These are phyloP conservation scores for Suhomyces chickasaworum DNA, from an alignment of 1,139 yeast species.

Conservation along the genomic window DNA sequence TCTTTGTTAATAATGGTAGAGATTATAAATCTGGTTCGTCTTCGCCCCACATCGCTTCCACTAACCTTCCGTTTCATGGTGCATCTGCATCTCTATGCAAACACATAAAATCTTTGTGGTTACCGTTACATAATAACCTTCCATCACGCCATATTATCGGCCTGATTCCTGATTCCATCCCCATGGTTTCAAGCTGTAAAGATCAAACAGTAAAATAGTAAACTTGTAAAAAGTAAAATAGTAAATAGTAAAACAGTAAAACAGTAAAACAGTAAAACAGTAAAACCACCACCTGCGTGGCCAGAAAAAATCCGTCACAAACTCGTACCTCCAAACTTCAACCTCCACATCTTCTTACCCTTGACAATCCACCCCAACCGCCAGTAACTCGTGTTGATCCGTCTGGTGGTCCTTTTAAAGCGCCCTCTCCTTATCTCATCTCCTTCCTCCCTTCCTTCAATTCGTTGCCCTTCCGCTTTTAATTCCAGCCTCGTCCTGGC, in stretches of 20 bases:
- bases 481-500: too few species aligned
- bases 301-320: not conserved
- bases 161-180: not conserved
- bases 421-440: too few species aligned
- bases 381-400: not conserved
- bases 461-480: not conserved
- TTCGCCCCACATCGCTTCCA: not conserved
- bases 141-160: slow-evolving; percentile 1
- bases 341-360: not conserved
- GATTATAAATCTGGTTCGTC: too few species aligned
- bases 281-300: not conserved
- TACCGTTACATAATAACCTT: not conserved
- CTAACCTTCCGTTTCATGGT: not conserved
- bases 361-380: not conserved
- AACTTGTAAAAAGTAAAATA: too few species aligned
- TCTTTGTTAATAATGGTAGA: too few species aligned
- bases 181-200: not conserved
- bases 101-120: not conserved
- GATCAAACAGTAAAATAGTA: not conserved
- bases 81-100: not conserved
- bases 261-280: too few species aligned
- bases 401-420: not conserved
- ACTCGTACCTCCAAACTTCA: too few species aligned
- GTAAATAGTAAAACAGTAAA: too few species aligned
- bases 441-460: too few species aligned